These are phyloP conservation scores for Hermanozyma aechmeae DNA, from an alignment of 805 yeast species.

Conservation along the genomic window DNA sequence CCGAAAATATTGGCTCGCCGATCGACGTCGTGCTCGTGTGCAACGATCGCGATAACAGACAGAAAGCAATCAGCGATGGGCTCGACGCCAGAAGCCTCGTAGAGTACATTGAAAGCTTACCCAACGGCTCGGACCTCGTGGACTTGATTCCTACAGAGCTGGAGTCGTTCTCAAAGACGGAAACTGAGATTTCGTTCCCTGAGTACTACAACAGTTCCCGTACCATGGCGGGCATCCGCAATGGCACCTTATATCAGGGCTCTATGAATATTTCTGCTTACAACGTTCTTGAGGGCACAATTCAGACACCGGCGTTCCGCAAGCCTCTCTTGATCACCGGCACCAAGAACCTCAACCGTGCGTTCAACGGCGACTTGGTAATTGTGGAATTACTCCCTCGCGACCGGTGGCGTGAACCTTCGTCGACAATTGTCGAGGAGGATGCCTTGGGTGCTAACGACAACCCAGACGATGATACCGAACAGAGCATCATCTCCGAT, in stretches of 20 bases:
- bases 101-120: slow-evolving; percentile 65
- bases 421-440: slow-evolving; percentile 72
- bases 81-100: slow-evolving; percentile 46
- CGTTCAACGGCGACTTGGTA: slow-evolving; percentile 87
- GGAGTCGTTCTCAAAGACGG: slow-evolving; percentile 26
- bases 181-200: slow-evolving; percentile 52
- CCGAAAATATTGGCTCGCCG: slow-evolving; percentile 15
- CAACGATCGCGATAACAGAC: slow-evolving; percentile 65
- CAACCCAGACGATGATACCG: slow-evolving; percentile 47
- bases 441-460: slow-evolving; percentile 51
- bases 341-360: slow-evolving; percentile 75
- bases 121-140: slow-evolving; percentile 63
- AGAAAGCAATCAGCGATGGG: slow-evolving; percentile 45
- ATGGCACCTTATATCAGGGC: slow-evolving; percentile 85
- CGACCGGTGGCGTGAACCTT: slow-evolving; percentile 80
- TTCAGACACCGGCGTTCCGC: slow-evolving; percentile 61
- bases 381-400: slow-evolving; percentile 85
- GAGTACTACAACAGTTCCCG: slow-evolving; percentile 76
- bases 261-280: slow-evolving; percentile 70
- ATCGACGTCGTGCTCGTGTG: slow-evolving; percentile 54
- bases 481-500: slow-evolving; percentile 48
- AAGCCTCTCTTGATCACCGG: slow-evolving; percentile 81
- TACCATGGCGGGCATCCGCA: slow-evolving; percentile 82
- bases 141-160: slow-evolving; percentile 65
- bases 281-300: slow-evolving; percentile 81